phyloP scores from a whole-genome alignment of 441 rosid species.

The Biscutella laevigata region DNA sequence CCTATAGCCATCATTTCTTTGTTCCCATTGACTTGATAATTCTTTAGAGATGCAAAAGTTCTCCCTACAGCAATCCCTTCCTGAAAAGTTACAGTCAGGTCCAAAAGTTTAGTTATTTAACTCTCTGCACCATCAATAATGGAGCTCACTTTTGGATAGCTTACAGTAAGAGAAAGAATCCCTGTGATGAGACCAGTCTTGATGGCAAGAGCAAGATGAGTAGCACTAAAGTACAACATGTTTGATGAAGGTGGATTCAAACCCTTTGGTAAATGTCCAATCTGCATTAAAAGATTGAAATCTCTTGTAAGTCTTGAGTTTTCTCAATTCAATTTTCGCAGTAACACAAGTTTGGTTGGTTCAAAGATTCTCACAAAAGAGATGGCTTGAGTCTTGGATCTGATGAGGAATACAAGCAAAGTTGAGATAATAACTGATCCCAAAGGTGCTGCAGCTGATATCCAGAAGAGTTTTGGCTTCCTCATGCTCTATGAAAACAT shows the following conservation, averaged over 20 bases:
- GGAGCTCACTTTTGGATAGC: conserved; percentile 16
- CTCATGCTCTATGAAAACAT: conserved; percentile 48
- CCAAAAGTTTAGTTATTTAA: background rate
- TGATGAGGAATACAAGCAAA: conserved; percentile 49
- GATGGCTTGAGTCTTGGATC: conserved; percentile 54
- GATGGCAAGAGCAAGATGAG: conserved; percentile 51
- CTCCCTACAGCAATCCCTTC: conserved; percentile 99
- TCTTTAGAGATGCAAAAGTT: conserved; percentile 76
- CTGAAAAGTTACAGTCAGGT: conserved; percentile 26
- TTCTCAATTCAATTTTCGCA: background rate
- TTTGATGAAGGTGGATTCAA: conserved; percentile 86
- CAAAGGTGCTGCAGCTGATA: conserved; percentile 85
- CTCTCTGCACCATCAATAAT: background rate
- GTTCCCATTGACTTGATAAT: conserved; percentile 93
- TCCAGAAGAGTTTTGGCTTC: conserved; percentile 82
- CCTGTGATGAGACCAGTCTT: conserved; percentile 92
- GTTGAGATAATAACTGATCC: conserved; percentile 73
- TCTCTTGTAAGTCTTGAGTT: conserved; percentile 4
- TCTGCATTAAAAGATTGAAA: conserved; percentile 35
- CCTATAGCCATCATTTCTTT: conserved; percentile 99
- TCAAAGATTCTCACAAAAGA: conserved; percentile 43
- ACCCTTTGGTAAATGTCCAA: conserved; percentile 86
- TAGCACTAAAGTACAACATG: conserved; percentile 58
- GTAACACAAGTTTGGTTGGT: conserved; percentile 3
- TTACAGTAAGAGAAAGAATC: conserved; percentile 81